Evolutionary conservation across 768 basidiomycete genomes (phyloP).

Genomic region (Termitomyces sp.): DNA sequence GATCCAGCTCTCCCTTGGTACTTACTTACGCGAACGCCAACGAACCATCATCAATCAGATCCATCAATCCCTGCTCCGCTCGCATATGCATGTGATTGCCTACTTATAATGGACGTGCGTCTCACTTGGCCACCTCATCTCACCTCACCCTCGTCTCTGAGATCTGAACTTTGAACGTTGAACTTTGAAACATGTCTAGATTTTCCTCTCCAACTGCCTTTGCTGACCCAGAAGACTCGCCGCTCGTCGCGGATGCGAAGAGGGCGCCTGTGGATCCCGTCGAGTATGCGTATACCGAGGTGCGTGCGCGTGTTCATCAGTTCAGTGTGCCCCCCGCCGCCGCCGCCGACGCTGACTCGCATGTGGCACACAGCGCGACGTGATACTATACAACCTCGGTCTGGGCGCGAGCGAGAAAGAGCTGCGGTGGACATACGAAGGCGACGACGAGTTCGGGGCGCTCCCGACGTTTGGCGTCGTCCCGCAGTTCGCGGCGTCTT

Average conservation of each 20-base stretch:
- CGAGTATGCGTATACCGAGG: conserved; percentile 75
- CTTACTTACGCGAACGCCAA: not conserved
- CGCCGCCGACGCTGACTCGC: no score
- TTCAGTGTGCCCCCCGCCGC: no score
- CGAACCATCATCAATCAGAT: not conserved
- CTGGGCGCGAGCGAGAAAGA: conserved; percentile 92
- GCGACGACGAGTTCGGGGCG: conserved; percentile 77
- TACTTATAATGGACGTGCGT: not conserved
- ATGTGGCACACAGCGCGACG: conserved; percentile 54
- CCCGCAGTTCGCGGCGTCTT: conserved; percentile 79
- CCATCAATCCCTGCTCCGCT: no score
- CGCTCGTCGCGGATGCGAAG: conserved; percentile 81
- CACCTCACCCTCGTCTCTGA: no score
- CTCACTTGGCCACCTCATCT: not conserved
- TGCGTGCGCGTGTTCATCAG: no score
- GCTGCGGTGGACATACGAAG: conserved; percentile 88
- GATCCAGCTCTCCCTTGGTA: no score
- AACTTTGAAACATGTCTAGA: conserved; percentile 23
- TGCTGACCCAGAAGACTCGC: conserved; percentile 76
- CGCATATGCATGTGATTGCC: conserved; percentile 7
- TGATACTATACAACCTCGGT: conserved; percentile 93
- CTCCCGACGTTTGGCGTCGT: conserved; percentile 95
- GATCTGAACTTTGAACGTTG: no score
- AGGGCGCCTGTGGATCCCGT: conserved; percentile 44
- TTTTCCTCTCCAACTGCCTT: conserved; percentile 47